Conservation (phyloP, 352 stramenopile species). For the Phytophthora aleatoria region DNA sequence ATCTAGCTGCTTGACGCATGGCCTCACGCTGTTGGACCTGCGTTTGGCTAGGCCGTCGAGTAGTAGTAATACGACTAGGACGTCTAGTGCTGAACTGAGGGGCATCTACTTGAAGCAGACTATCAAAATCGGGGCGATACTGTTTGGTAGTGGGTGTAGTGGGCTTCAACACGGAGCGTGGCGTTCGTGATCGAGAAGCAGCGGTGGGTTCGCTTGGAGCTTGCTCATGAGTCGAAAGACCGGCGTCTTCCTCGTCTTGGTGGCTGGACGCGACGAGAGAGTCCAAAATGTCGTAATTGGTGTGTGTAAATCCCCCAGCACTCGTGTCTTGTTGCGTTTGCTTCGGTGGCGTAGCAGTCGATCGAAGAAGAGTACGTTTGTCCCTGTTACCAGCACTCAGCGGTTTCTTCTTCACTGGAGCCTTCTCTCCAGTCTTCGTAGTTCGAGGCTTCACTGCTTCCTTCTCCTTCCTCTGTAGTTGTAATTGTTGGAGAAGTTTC, state of each 20-base stretch:
- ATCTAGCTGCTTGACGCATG: conserved; percentile 36
- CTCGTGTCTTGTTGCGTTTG: neutral
- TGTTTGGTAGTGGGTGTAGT: conserved; percentile 14
- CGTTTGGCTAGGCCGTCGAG: conserved; percentile 22
- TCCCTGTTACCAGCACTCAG: conserved; percentile 8
- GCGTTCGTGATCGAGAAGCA: conserved; percentile 15
- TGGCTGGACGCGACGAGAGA: conserved; percentile 37
- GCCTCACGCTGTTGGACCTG: conserved; percentile 31
- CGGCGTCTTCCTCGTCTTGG: conserved; percentile 25
- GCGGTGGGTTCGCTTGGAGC: conserved; percentile 30
- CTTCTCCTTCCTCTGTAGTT: conserved; percentile 36
- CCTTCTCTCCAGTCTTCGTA: conserved; percentile 1
- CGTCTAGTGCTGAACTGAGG: conserved; percentile 33
- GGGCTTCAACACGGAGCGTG: conserved; percentile 15
- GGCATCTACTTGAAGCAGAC: conserved; percentile 35
- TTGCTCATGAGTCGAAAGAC: conserved; percentile 28
- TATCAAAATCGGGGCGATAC: conserved; percentile 49
- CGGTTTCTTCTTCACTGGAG: conserved; percentile 21
- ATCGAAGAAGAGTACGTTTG: conserved; percentile 6
- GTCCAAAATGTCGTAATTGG: conserved; percentile 47
- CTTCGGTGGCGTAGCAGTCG: conserved; percentile 10
- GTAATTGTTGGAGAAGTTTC: conserved; percentile 73
- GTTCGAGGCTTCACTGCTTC: conserved; percentile 2
- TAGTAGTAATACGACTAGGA: conserved; percentile 23
- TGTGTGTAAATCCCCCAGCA: conserved; percentile 12